Evolutionary conservation across 768 basidiomycete species (phyloP).

Genomic region (Paxillus rubicundulus): DNA sequence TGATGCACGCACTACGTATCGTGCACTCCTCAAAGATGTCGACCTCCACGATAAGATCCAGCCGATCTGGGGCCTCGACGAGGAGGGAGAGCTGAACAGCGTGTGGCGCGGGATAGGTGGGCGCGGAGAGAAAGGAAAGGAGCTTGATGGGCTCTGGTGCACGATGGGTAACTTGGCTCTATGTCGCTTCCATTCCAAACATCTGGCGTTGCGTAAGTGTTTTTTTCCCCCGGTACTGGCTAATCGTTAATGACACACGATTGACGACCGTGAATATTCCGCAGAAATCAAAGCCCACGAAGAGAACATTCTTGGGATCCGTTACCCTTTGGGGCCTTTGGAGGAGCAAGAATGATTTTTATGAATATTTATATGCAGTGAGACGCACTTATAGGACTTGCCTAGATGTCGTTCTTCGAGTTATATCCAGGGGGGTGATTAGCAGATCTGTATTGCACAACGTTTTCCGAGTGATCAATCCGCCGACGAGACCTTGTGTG

Average conservation of each 20-base stretch:
- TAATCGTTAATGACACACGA: background rate
- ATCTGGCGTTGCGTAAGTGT: slow-evolving; percentile 60
- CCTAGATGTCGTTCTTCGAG: no score
- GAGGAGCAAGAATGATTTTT: no score
- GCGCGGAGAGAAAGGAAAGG: slow-evolving; percentile 13
- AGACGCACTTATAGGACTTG: no score
- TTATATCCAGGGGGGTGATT: no score
- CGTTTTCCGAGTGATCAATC: no score
- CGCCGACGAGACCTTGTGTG: no score
- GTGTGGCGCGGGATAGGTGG: slow-evolving; percentile 49
- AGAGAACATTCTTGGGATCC: slow-evolving; percentile 39
- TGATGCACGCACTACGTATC: slow-evolving; percentile 17
- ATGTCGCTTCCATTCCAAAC: slow-evolving; percentile 66
- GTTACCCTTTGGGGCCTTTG: slow-evolving; percentile 13
- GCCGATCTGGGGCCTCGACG: slow-evolving; percentile 30
- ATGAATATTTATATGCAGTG: no score
- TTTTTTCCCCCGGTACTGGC: background rate
- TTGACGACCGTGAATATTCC: background rate
- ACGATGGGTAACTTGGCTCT: slow-evolving; percentile 63
- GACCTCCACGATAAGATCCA: slow-evolving; percentile 20
- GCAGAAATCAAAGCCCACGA: slow-evolving; percentile 71
- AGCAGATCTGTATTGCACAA: no score
- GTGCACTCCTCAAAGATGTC: slow-evolving; percentile 18
- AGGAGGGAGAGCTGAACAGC: slow-evolving; percentile 30
- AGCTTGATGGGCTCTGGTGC: slow-evolving; percentile 43